These are phyloP conservation scores for Lepiota venenata DNA, from an alignment of 768 basidiomycete genomes.

Conservation along the genomic window DNA sequence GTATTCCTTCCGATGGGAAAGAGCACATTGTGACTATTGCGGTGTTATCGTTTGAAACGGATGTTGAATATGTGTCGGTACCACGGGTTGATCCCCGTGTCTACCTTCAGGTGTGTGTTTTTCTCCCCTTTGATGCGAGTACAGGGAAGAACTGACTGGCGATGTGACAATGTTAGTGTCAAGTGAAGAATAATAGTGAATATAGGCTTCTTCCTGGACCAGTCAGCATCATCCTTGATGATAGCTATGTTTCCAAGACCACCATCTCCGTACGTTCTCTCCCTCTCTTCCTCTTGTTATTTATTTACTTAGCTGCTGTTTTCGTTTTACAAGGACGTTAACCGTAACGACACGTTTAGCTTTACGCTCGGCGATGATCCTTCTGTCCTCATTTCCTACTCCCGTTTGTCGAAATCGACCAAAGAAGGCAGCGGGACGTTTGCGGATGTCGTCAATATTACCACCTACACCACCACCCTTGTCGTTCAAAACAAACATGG, in stretches of 20 bases:
- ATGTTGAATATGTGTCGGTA: conserved; percentile 43
- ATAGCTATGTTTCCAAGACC: conserved; percentile 54
- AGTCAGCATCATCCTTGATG: conserved; percentile 53
- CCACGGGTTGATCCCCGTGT: conserved; percentile 47
- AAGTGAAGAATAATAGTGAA: conserved; percentile 56
- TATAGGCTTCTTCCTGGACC: conserved; percentile 53
- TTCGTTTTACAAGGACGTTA: conserved; percentile 35
- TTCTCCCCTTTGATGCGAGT: background rate
- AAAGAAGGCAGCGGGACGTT: conserved; percentile 37
- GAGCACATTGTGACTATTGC: conserved; percentile 55
- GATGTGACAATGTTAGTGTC: conserved; percentile 27
- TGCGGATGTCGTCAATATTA: conserved; percentile 39
- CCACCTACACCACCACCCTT: conserved; percentile 42
- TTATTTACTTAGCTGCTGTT: background rate
- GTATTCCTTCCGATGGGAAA: conserved; percentile 51
- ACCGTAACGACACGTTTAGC: conserved; percentile 45
- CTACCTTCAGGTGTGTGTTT: conserved; percentile 41
- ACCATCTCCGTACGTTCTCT: conserved; percentile 33
- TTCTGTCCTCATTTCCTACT: conserved; percentile 41
- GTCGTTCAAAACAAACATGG: conserved; percentile 46
- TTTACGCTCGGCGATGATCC: conserved; percentile 52
- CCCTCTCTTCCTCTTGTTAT: background rate
- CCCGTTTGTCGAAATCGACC: conserved; percentile 33
- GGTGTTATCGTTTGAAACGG: conserved; percentile 41
- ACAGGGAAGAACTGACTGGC: background rate